These are phyloP conservation scores for Blastobotrys chiropterorum DNA, from an alignment of 805 yeast species.

Conservation along the genomic window DNA sequence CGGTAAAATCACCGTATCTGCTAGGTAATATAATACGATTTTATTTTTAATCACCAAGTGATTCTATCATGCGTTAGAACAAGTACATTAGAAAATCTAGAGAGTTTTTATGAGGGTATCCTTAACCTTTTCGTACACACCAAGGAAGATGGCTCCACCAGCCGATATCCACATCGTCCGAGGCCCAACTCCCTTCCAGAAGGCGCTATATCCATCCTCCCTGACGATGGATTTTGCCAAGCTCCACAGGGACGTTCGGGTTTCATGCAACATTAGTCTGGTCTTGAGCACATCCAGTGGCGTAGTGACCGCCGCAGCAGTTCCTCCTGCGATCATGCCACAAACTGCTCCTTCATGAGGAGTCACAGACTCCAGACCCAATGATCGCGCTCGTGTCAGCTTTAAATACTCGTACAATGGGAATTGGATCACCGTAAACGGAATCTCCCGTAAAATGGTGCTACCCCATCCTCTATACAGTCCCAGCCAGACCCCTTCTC, in stretches of 20 bases:
- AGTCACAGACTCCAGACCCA: constrained; percentile 39
- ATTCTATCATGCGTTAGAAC: not conserved
- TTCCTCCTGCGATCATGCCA: constrained; percentile 92
- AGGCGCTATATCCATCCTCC: constrained; percentile 71
- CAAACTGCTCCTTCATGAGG: constrained; percentile 78
- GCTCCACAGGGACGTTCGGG: constrained; percentile 39
- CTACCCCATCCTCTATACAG: constrained; percentile 90
- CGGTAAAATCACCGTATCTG: constrained; percentile 34
- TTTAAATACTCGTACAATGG: constrained; percentile 87
- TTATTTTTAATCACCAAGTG: no score
- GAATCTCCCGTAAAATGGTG: constrained; percentile 91
- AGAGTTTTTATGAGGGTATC: not conserved
- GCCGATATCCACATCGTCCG: constrained; percentile 96
- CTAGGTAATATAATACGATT: constrained; percentile 18
- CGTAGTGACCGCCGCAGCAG: constrained; percentile 90
- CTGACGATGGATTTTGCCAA: constrained; percentile 48
- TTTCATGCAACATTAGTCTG: constrained; percentile 70
- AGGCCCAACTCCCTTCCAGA: constrained; percentile 85
- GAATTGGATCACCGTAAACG: constrained; percentile 92
- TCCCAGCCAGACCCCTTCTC: constrained; percentile 74
- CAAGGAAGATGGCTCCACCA: constrained; percentile 96
- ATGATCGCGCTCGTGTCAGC: constrained; percentile 45
- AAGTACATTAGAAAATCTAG: not conserved
- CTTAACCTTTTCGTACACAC: constrained; percentile 68
- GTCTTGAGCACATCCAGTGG: constrained; percentile 95